Evolutionary conservation across 129 eudicot species (phyloP), one percentile per base, ranked within the genome.

Genomic region (Dittrichia graveolens): DNA sequence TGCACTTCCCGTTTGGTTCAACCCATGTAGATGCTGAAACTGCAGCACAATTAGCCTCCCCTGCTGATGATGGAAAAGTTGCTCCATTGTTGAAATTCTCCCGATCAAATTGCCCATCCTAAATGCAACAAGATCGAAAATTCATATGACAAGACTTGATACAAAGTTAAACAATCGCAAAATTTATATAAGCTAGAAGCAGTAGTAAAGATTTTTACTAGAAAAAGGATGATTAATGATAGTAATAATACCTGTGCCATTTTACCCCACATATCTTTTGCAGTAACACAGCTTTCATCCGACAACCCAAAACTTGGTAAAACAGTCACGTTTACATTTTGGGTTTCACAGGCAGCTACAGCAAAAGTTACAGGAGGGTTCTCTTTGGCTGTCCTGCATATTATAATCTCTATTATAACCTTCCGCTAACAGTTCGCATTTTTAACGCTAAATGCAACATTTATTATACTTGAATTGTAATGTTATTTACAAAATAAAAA

Each of bases 291-390:
- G 79, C 95, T 88, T 67, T 81, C 96, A 53, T 93, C 96, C 11
- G 87, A 78, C 67, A 93, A 80, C n/a, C 98, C 96, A 77, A 93
- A 93, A 65, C 89, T 80, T 15, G 98, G 98, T 82, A 87, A 80
- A 74, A 89, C 96, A 4, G 98, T 73, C 54, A 93, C 96, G 42
- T 80, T 93, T 54, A 93, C 98, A 55, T 93, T 93, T 73, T 93
- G 98, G 69, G 98, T 93, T 84, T 93, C 98, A 79, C 88, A 85
- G 37, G 98, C 96, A 76, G 98, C 98, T 61, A 93, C 64, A 44
- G 98, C 95, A 70, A 83, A 93, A 43, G 98, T 93, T 67, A 87
- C 98, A 13, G 96, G 98, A 73, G 96, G 98, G 71, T 89, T 85
- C 13, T 76, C 90, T 85, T 85, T 89, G 57, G 96, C 88, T 10